A percentile compares a stretch with the other conserved stretches of the same genome.
These are phyloP conservation scores for Colletotrichum acutatum DNA, from an alignment of 2,329 filamentous ascomycete species.

Conservation along the genomic window DNA sequence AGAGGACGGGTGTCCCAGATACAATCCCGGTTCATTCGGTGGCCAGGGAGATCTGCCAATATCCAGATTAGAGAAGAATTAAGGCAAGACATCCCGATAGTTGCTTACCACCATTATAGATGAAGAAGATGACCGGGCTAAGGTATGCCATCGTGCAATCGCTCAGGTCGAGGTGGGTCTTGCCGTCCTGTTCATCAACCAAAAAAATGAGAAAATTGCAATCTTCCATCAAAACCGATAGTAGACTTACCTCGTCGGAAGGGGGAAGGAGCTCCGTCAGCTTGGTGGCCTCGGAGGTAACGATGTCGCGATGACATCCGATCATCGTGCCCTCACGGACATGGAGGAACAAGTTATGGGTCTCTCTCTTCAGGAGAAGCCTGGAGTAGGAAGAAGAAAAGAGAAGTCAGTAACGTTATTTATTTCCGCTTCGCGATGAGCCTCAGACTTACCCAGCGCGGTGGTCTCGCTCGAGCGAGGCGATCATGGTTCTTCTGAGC, in stretches of 20 bases:
- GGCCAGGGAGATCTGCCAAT: not conserved
- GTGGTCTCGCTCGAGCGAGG: constrained; percentile 10
- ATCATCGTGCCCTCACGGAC: not conserved
- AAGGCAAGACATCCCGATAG: too few species aligned
- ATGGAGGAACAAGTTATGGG: constrained; percentile 1
- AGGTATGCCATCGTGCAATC: not conserved
- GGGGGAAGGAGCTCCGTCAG: constrained; percentile 47
- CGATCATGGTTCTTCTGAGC: constrained; percentile 13
- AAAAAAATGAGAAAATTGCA: not conserved
- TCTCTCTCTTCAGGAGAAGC: not conserved
- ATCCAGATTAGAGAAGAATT: not conserved
- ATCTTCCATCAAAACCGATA: not conserved
- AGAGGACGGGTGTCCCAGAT: constrained; percentile 45
- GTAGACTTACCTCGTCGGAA: constrained; percentile 40
- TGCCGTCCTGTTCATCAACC: constrained; percentile 40
- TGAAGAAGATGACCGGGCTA: not conserved
- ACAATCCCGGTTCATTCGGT: constrained; percentile 18
- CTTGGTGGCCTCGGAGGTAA: constrained; percentile 46
- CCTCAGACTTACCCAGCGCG: constrained; percentile 4
- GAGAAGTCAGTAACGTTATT: not conserved
- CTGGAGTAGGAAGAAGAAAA: not conserved
- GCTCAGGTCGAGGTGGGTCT: constrained; percentile 34
- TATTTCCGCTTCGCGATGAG: too few species aligned
- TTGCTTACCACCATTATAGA: not conserved
- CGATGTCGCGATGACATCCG: constrained; percentile 45